These are phyloP conservation scores for Teratosphaeria viscida DNA, from an alignment of 2,329 filamentous ascomycete species.

Conservation along the genomic window DNA sequence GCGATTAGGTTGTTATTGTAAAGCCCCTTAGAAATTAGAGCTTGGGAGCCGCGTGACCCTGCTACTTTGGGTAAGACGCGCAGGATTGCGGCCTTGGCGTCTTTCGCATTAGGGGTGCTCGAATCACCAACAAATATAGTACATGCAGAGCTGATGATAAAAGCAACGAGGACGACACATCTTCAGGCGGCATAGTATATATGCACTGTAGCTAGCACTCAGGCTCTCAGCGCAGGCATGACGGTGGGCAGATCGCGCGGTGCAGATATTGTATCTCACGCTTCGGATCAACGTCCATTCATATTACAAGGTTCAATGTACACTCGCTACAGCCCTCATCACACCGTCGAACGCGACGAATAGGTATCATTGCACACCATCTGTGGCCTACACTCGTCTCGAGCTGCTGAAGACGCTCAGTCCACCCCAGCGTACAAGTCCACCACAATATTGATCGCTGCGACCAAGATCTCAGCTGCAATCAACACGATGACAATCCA, in stretches of 20 bases:
- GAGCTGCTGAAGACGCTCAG: background rate
- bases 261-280: background rate
- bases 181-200: no score
- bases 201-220: no score
- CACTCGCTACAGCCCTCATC: background rate
- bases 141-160: no score
- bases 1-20: constrained; percentile 1
- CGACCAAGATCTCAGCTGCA: constrained; percentile 82
- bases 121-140: no score
- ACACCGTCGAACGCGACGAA: background rate
- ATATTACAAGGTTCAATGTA: background rate
- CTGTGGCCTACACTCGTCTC: background rate
- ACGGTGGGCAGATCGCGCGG: no score
- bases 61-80: background rate
- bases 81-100: no score
- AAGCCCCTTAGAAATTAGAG: background rate
- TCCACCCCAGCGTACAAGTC: constrained; percentile 62
- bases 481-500: constrained; percentile 82
- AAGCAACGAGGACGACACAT: no score
- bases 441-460: constrained; percentile 82
- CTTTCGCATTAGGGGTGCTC: background rate
- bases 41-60: background rate
- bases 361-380: background rate
- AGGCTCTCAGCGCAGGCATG: no score
- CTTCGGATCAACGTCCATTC: background rate